Percentiles rank a stretch among this genome's conserved stretches.
phyloP scores from a whole-genome alignment of 1,284 basidiomycete genomes.

The Malassezia caprae region DNA sequence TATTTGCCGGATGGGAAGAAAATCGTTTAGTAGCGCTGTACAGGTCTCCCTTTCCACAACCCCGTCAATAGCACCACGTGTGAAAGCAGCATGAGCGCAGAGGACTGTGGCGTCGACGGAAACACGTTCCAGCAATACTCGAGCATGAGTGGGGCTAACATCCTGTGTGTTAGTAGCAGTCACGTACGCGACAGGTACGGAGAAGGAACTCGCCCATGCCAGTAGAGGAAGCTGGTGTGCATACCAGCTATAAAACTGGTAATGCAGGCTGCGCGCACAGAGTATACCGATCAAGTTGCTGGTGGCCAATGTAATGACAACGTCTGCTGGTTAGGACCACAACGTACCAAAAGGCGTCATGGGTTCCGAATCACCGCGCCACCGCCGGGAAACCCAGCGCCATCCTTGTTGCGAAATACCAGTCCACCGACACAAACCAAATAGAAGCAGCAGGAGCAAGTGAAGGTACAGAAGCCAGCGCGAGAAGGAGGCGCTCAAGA shows the following conservation, averaged over 20 bases:
- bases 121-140: constrained; percentile 38
- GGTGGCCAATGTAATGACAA: constrained; percentile 71
- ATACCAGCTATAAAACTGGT: constrained; percentile 98
- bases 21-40: constrained; percentile 7
- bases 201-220: constrained; percentile 54
- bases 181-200: constrained; percentile 19
- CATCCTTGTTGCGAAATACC: constrained; percentile 60
- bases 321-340: constrained; percentile 54
- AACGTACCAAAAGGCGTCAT: background rate
- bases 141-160: constrained; percentile 16
- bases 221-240: constrained; percentile 83
- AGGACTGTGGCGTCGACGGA: constrained; percentile 28
- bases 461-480: constrained; percentile 61
- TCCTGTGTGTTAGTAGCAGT: background rate
- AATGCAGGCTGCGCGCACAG: constrained; percentile 90
- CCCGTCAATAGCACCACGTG: constrained; percentile 24
- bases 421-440: constrained; percentile 59
- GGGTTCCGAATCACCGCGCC: constrained; percentile 1
- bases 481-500: constrained; percentile 62
- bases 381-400: constrained; percentile 56
- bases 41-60: constrained; percentile 13
- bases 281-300: constrained; percentile 83
- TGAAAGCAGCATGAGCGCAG: constrained; percentile 20
- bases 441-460: constrained; percentile 56
- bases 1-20: constrained; percentile 15